Conservation (phyloP, 495 filamentous ascomycete genomes). For the Tuber melanosporum region DNA sequence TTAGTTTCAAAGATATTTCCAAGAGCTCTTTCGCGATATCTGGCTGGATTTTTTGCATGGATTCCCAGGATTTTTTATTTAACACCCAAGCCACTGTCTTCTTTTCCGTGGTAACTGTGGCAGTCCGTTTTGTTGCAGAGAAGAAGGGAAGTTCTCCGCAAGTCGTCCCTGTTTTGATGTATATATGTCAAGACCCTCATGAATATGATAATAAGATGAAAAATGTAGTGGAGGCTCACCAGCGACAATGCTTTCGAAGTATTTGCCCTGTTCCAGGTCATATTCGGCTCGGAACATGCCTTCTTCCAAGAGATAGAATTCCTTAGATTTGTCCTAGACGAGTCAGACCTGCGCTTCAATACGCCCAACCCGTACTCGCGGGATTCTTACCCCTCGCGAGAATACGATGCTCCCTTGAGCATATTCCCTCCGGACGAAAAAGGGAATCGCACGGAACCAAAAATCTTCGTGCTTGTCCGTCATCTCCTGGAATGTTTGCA, state of each 20-base stretch:
- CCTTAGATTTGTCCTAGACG: conserved; percentile 45
- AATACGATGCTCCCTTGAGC: conserved; percentile 67
- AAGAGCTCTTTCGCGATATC: conserved; percentile 79
- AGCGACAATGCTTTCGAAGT: conserved; percentile 85
- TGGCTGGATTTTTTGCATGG: conserved; percentile 59
- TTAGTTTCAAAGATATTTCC: conserved; percentile 65
- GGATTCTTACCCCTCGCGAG: conserved; percentile 54
- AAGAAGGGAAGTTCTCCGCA: conserved; percentile 97
- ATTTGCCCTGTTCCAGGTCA: conserved; percentile 76
- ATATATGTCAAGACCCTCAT: background rate
- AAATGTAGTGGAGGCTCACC: conserved; percentile 38
- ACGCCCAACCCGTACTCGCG: background rate
- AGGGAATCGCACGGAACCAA: conserved; percentile 72
- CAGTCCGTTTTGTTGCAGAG: conserved; percentile 75
- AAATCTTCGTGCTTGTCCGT: conserved; percentile 84
- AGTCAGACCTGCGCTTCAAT: conserved; percentile 32
- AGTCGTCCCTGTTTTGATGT: conserved; percentile 56
- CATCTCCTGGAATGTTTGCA: conserved; percentile 85
- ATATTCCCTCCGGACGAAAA: conserved; percentile 63
- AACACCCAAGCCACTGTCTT: conserved; percentile 78
- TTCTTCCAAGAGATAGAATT: conserved; percentile 85
- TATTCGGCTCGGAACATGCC: conserved; percentile 88
- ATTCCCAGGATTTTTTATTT: conserved; percentile 60
- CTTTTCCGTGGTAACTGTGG: conserved; percentile 74
- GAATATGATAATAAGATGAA: background rate